phyloP scores from a whole-genome alignment of 495 filamentous ascomycete genomes.

The Tuber borchii region DNA sequence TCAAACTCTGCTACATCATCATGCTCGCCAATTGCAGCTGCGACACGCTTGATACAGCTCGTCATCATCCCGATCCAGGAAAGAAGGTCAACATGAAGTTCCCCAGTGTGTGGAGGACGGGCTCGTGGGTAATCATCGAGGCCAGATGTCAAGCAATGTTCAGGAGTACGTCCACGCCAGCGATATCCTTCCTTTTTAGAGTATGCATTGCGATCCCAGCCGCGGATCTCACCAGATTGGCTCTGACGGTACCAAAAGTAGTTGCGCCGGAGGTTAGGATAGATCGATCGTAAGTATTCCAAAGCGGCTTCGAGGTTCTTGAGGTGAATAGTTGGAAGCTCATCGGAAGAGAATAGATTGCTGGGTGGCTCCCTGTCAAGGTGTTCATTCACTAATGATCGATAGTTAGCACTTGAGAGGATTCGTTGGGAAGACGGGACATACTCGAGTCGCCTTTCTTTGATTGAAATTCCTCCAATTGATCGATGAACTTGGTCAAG shows the following conservation, averaged over 20 bases:
- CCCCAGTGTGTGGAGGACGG: constrained; percentile 94
- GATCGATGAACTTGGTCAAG: constrained; percentile 73
- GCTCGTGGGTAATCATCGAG: constrained; percentile 93
- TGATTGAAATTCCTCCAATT: constrained; percentile 48
- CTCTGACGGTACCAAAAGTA: constrained; percentile 93
- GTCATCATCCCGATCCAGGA: constrained; percentile 97
- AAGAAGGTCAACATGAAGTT: constrained; percentile 90
- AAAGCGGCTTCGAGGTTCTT: constrained; percentile 61
- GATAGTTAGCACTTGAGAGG: constrained; percentile 10
- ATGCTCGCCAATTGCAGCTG: constrained; percentile 58
- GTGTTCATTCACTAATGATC: constrained; percentile 24
- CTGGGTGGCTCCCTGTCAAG: constrained; percentile 31
- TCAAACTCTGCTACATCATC: constrained; percentile 69
- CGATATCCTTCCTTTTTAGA: constrained; percentile 85
- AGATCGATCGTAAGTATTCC: constrained; percentile 70
- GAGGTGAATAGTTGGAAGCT: constrained; percentile 55
- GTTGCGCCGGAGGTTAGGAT: constrained; percentile 86
- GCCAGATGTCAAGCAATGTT: constrained; percentile 85
- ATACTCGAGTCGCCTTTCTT: constrained; percentile 12
- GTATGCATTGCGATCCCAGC: constrained; percentile 80
- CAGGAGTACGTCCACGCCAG: constrained; percentile 83
- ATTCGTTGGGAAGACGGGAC: background rate
- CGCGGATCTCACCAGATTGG: constrained; percentile 80
- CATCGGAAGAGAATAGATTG: constrained; percentile 36
- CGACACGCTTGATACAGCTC: constrained; percentile 69